Evolutionary conservation across 2,329 filamentous ascomycete genomes (phyloP).

Genomic region (Cryphonectria naterciae): DNA sequence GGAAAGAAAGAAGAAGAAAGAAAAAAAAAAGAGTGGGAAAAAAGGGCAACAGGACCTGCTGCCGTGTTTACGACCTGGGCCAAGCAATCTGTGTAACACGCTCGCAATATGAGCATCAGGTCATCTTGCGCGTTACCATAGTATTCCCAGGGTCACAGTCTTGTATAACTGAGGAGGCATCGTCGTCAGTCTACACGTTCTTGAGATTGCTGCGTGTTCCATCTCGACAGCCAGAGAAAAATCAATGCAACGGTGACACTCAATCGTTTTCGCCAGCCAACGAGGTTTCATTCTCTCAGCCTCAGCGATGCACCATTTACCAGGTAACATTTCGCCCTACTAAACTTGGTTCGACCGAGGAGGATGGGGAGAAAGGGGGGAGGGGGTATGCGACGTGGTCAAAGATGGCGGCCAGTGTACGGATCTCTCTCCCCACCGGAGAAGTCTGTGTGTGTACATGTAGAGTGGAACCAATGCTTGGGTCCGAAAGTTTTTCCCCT

Average conservation of each 20-base stretch:
- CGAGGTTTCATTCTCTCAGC: constrained; percentile 6
- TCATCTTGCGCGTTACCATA: neutral
- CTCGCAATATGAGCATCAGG: neutral
- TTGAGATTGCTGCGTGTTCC: neutral
- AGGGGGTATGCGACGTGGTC: too few species aligned
- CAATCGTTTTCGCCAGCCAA: too few species aligned
- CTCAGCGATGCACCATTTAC: constrained; percentile 1
- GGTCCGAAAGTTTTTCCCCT: neutral
- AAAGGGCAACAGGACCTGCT: neutral
- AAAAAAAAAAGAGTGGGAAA: neutral
- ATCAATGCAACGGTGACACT: neutral
- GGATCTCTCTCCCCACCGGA: neutral
- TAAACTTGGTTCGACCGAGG: neutral
- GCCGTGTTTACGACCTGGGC: neutral
- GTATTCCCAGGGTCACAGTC: neutral
- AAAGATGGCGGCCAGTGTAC: neutral
- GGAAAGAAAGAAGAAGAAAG: neutral
- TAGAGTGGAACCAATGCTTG: neutral
- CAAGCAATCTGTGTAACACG: too few species aligned
- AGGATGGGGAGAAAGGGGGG: neutral
- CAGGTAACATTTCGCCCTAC: neutral
- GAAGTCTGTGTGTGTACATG: constrained; percentile 7
- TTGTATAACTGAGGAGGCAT: neutral
- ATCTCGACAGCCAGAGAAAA: neutral
- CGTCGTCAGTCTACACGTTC: neutral